These are phyloP conservation scores for Litchi chinensis DNA, from an alignment of 345 rosid genomes.

Conservation along the genomic window DNA sequence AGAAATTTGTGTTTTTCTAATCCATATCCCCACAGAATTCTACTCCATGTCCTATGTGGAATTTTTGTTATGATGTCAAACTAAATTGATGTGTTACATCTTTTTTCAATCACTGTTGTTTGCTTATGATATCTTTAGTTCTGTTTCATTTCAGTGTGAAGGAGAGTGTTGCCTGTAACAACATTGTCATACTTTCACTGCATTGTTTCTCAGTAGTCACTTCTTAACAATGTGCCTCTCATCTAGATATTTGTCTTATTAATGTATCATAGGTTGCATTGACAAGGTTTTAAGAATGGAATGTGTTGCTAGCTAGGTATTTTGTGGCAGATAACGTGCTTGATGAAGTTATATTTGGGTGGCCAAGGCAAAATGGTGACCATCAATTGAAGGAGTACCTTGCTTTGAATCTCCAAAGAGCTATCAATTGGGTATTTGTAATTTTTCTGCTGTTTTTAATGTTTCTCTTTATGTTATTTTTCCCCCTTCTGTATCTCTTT, in stretches of 20 bases:
- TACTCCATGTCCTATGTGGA: background rate
- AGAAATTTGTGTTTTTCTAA: background rate
- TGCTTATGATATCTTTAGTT: background rate
- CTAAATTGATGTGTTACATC: background rate
- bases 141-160: background rate
- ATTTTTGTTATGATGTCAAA: background rate
- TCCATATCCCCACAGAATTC: background rate
- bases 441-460: constrained; percentile 22
- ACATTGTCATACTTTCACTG: background rate
- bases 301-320: constrained; percentile 49
- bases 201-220: background rate
- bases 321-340: constrained; percentile 86
- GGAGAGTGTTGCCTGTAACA: background rate
- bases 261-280: background rate
- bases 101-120: background rate
- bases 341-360: constrained; percentile 87
- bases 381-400: constrained; percentile 62
- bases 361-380: constrained; percentile 83
- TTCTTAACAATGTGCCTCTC: background rate
- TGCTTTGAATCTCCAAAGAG: constrained; percentile 78
- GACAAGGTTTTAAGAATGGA: constrained; percentile 14
- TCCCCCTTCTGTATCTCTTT: background rate
- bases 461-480: constrained; percentile 10
- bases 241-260: constrained; percentile 8
- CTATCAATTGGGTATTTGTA: constrained; percentile 73